phyloP scores from a whole-genome alignment of 2,329 filamentous ascomycete genomes.

The Diaporthe vaccinii region DNA sequence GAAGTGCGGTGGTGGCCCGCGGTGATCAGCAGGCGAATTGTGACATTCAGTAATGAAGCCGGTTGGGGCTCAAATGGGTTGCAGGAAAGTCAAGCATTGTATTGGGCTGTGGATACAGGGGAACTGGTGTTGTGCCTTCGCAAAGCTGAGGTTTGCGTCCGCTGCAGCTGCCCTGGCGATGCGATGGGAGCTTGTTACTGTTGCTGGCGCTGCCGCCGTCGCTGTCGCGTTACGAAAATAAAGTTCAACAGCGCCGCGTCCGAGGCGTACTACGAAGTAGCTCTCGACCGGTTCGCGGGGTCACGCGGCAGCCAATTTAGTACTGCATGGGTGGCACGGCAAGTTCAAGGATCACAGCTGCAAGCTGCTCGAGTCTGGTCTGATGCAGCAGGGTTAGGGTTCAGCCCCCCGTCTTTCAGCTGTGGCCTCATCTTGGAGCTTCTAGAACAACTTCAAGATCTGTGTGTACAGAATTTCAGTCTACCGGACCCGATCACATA shows the following conservation, averaged over 20 bases:
- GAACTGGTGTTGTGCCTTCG: neutral
- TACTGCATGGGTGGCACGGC: neutral
- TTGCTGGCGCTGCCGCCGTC: neutral
- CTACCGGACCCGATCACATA: neutral
- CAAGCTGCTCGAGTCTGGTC: neutral
- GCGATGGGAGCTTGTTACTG: neutral
- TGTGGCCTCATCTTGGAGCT: neutral
- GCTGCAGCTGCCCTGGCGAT: neutral
- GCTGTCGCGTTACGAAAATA: conserved; percentile 19
- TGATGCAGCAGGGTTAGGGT: neutral
- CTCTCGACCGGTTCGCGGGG: conserved; percentile 23
- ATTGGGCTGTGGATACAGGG: neutral
- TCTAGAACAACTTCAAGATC: conserved; percentile 12
- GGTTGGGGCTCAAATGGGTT: conserved; percentile 9
- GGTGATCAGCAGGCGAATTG: neutral
- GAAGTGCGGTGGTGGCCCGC: neutral
- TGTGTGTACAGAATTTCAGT: conserved; percentile 9
- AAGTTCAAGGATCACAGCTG: conserved; percentile 1
- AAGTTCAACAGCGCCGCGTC: conserved; percentile 20
- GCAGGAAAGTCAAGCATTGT: neutral
- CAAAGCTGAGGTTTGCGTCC: neutral
- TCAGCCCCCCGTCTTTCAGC: neutral
- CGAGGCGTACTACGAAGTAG: neutral
- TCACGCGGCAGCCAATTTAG: conserved; percentile 30
- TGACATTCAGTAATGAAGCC: conserved; percentile 9